Conservation (phyloP, 2,329 filamentous ascomycete species). For the Thielaviopsis cerberus region DNA sequence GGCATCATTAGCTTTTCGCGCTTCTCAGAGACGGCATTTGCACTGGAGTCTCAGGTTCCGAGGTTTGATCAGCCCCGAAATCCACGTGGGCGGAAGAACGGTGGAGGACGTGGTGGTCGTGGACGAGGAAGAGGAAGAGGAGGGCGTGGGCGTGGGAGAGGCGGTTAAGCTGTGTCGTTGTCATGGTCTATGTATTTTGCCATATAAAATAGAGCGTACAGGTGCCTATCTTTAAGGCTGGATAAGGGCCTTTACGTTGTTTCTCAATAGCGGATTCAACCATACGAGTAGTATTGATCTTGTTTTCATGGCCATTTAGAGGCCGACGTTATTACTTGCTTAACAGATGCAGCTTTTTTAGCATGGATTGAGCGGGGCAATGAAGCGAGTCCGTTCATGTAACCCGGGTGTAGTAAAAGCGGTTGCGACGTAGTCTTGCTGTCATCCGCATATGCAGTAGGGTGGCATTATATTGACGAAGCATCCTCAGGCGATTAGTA, state of each 20-base stretch:
- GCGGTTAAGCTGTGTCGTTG: too few species aligned
- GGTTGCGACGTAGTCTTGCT: background rate
- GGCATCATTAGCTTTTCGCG: constrained; percentile 78
- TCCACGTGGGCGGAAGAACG: constrained; percentile 21
- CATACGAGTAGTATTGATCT: too few species aligned
- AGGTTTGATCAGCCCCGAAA: constrained; percentile 24
- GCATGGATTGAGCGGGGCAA: background rate
- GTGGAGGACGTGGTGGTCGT: constrained; percentile 21
- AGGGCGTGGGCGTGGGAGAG: constrained; percentile 11
- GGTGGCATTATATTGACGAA: background rate
- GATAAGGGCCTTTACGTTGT: too few species aligned
- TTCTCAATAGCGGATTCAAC: too few species aligned
- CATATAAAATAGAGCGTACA: background rate
- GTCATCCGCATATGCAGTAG: background rate
- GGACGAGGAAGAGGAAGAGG: constrained; percentile 27
- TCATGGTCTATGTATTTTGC: background rate
- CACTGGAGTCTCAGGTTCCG: constrained; percentile 52
- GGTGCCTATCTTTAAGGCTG: too few species aligned
- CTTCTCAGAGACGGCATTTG: constrained; percentile 64
- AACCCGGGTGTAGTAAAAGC: background rate
- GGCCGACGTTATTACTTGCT: background rate
- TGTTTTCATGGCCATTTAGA: background rate
- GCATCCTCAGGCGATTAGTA: too few species aligned
- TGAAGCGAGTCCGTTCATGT: background rate
- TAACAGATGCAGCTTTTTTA: background rate